Base-by-base conservation (phyloP, 352 stramenopile genomes). In the Pythium brachiatum region DNA sequence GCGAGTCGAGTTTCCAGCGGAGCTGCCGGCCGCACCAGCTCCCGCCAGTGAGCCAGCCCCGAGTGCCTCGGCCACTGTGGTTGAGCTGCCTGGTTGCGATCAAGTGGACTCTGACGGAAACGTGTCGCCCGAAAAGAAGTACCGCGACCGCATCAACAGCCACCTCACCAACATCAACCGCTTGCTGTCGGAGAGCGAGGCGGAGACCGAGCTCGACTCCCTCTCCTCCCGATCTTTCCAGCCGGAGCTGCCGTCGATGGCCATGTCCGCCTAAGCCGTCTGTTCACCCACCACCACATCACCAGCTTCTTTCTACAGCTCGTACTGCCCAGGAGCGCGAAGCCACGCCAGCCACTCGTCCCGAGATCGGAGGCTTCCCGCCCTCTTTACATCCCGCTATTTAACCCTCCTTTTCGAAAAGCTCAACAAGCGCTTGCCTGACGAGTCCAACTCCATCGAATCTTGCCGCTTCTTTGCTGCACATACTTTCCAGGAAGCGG, bases 81-180 rank as follows among this genome's bases (percentile, higher is more conserved):
- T 7, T 36, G 54, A 29, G 2, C 29, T 34, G 29, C 29, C 29
- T 9, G 29, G 13, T n/a, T 26, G 41, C 41, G n/a, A 27, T 4
- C n/a, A 18, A 44, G 36, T 44, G 15, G 15, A 50, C 7, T 50
- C 13, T n/a, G 54, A 61, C 41, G 39, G 25, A 25, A 57, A 18
- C 7, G 23, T 60, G 25, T 76, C 74, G 13, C 73, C 73, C 13
- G 62, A 72, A 26, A 44, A 55, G 36, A 76, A 75, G 60, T 81
- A 77, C 63, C 25, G 46, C 5, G 50, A 39, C 7, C 53, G 54
- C 20, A 71, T 81, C 50, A 43, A 38, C 39, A 65, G 51, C 56
- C 70, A 72, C 34, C 50, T 75, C 25, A 58, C 39, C 43, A 47
- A 32, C 27, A 73, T 79, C 34, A 62, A 64, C 12, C 52, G 63